Base-by-base conservation (phyloP, 2,329 filamentous ascomycete species). In the Fusarium piperis region DNA sequence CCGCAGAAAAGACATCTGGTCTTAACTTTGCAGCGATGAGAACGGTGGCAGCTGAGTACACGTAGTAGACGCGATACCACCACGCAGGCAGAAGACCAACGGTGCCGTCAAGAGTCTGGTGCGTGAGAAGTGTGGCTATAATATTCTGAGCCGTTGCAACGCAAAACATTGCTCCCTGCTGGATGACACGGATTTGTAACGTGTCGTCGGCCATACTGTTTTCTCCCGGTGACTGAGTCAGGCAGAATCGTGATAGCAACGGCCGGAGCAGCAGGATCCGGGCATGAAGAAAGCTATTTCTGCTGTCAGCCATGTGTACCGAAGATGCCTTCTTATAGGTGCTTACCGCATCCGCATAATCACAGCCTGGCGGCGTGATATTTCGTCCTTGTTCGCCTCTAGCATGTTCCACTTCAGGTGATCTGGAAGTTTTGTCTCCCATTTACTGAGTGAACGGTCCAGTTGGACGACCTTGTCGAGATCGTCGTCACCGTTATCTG, bases 1-100 rank as follows among this genome's bases (percentile, higher is more conserved):
- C 58, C 0, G 71, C 65, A 0, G 76, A 68, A 33, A 82, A 81
- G 3, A 77, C 65, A 3, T 81, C 78, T 0, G 81, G 79, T 3
- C 80, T 76, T 0, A 82, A 70, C 20, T 78, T 79, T 1, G 81
- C 81, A 0, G 79, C 80, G 3, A 82, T 79, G 2, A 83, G 74
- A 1, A 82, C 74, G 0, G 78, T 81, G 1, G 81, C 79, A 0
- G 81, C 80, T 0, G 80, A 79, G 72, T 81, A 82, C 16, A 82
- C 68, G 16, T 82, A 82, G 62, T 80, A 82, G 0, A 83, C 74
- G 1, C 81, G 72, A 46, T 83, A 82, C 81, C 81, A 82, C 81
- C 81, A 83, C 0, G 81, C 80, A 2, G 81, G 81, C 0, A 83
- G 68, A 0, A 82, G 68, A 0, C 80, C 80, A 2, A 81, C 74